Percentiles rank a stretch among this genome's conserved stretches.
These are phyloP conservation scores for Pseudogymnoascus sp. DNA, from an alignment of 2,329 filamentous ascomycete genomes.

Conservation along the genomic window DNA sequence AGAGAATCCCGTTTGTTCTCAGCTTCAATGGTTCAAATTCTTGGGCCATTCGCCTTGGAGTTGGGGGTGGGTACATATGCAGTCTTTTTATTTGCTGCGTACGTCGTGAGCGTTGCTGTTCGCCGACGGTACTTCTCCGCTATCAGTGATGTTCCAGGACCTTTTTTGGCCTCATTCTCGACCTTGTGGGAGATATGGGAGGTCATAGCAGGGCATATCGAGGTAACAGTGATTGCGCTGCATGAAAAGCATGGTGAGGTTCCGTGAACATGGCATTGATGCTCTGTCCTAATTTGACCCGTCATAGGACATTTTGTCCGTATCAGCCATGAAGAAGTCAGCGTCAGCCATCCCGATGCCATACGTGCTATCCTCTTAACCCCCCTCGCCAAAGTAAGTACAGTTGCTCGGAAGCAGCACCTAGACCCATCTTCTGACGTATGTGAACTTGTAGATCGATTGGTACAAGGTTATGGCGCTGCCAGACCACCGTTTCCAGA, in stretches of 20 bases:
- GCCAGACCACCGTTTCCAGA: slow-evolving; percentile 35
- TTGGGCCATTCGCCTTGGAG: background rate
- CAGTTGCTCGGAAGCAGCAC: too few relatives aligned
- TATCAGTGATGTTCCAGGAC: slow-evolving; percentile 36
- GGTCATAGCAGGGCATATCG: slow-evolving; percentile 33
- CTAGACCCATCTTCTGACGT: background rate
- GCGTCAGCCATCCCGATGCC: slow-evolving; percentile 36
- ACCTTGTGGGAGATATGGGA: slow-evolving; percentile 35
- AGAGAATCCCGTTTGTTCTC: background rate
- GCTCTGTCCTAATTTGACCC: background rate
- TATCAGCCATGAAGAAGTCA: slow-evolving; percentile 38
- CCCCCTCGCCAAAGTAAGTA: slow-evolving; percentile 28
- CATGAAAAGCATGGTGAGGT: slow-evolving; percentile 34
- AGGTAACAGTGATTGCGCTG: slow-evolving; percentile 30
- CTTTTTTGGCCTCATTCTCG: slow-evolving; percentile 34
- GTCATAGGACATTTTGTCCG: slow-evolving; percentile 35
- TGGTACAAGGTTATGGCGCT: slow-evolving; percentile 27
- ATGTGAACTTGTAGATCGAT: background rate
- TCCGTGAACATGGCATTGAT: background rate
- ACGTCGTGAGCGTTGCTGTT: background rate
- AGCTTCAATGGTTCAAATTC: background rate
- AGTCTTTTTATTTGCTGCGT: background rate
- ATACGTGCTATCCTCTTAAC: slow-evolving; percentile 31
- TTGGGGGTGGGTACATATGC: background rate
- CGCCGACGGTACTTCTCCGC: slow-evolving; percentile 39